Evolutionary conservation across 108 stramenopile genomes (phyloP).

Genomic region (Cyclotella atomus): DNA sequence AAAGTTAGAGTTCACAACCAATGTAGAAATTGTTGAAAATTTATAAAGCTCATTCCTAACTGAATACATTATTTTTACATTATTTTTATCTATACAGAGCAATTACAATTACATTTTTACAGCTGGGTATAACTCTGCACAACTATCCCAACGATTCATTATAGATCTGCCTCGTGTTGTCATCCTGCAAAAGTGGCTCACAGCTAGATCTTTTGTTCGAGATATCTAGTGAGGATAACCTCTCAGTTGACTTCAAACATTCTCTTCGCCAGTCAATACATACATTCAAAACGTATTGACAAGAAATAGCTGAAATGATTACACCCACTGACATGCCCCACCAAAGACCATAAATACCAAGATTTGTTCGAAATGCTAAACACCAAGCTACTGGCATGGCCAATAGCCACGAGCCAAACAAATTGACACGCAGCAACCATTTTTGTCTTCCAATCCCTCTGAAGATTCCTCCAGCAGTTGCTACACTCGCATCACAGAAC

Average conservation of each 20-base stretch:
- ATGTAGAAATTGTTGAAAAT: too few relatives aligned
- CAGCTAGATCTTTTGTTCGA: background rate
- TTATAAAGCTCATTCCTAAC: too few relatives aligned
- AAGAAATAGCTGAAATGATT: background rate
- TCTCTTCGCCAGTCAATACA: conserved; percentile 9
- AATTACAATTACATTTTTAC: too few relatives aligned
- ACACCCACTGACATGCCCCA: conserved; percentile 20
- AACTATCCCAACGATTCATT: too few relatives aligned
- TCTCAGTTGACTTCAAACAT: background rate
- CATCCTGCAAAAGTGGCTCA: background rate
- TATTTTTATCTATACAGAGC: too few relatives aligned
- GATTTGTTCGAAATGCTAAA: conserved; percentile 30
- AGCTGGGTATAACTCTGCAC: too few relatives aligned
- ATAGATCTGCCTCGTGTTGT: too few relatives aligned
- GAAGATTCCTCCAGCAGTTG: conserved; percentile 41
- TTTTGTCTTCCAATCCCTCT: conserved; percentile 45
- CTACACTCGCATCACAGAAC: conserved; percentile 42
- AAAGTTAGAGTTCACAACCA: too few relatives aligned
- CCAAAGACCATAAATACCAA: conserved; percentile 11
- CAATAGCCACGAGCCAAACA: conserved; percentile 44
- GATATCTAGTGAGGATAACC: conserved; percentile 4
- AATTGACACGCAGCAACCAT: conserved; percentile 30
- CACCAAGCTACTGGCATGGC: conserved; percentile 31
- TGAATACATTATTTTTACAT: too few relatives aligned
- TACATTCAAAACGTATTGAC: background rate